Evolutionary conservation across 1,284 basidiomycete species (phyloP).

Genomic region (Ceratobasidium sp.): DNA sequence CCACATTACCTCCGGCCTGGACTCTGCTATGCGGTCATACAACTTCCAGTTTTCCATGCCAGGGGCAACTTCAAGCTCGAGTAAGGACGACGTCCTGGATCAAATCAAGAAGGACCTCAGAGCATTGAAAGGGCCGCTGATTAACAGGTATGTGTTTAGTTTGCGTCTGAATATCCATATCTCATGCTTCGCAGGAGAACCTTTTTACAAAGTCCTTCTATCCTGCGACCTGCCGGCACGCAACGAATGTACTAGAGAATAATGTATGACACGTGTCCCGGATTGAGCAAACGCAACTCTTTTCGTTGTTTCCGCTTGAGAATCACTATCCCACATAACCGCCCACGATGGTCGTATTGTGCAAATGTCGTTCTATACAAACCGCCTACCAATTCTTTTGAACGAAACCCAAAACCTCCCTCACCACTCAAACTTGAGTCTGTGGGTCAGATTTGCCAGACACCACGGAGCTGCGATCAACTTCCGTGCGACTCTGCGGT

Average conservation of each 20-base stretch:
- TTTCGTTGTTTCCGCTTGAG: not conserved
- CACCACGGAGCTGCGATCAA: not conserved
- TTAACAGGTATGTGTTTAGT: conserved; percentile 22
- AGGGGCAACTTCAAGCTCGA: conserved; percentile 9
- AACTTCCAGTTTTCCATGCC: conserved; percentile 42
- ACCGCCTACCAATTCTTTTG: not conserved
- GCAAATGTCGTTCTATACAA: not conserved
- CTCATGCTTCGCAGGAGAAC: conserved; percentile 16
- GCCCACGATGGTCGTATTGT: not conserved
- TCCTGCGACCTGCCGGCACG: not conserved
- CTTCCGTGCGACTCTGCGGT: not conserved
- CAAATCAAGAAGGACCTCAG: conserved; percentile 39
- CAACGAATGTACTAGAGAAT: conserved; percentile 13
- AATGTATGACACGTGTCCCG: not conserved
- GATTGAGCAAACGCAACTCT: not conserved
- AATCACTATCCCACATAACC: not conserved
- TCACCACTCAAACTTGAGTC: conserved; percentile 6
- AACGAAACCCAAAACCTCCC: not conserved
- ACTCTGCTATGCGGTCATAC: conserved; percentile 36
- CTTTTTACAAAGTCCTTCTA: conserved; percentile 5
- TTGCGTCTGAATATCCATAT: not conserved
- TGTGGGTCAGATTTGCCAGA: not conserved
- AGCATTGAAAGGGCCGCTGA: conserved; percentile 21
- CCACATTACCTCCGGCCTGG: conserved; percentile 33
- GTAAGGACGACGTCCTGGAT: conserved; percentile 31